Percentiles rank a stretch among this genome's conserved stretches.
Conservation (phyloP, 805 yeast genomes). For the Maudiozyma serrabonitensis region DNA sequence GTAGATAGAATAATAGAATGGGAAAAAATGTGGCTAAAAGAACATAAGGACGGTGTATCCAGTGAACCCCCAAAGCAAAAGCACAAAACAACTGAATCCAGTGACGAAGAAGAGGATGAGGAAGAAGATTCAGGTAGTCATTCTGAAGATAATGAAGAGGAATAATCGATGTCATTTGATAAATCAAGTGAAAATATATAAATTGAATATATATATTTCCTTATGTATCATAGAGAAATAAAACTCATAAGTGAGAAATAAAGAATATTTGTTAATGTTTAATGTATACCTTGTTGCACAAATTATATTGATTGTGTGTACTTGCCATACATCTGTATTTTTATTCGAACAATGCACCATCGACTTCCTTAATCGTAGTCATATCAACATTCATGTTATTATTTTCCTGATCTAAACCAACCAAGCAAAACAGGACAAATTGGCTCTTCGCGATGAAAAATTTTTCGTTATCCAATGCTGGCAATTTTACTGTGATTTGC, state of each 20-base stretch:
- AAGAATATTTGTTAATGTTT: too few relatives aligned
- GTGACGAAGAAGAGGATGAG: slow-evolving; percentile 4
- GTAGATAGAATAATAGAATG: slow-evolving; percentile 67
- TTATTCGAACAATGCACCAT: too few relatives aligned
- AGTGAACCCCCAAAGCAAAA: slow-evolving; percentile 32
- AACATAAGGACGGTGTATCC: slow-evolving; percentile 52
- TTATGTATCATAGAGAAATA: too few relatives aligned
- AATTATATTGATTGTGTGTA: too few relatives aligned
- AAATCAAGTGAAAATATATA: too few relatives aligned
- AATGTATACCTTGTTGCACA: too few relatives aligned
- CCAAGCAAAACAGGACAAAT: not conserved
- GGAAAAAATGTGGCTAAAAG: slow-evolving; percentile 64
- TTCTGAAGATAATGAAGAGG: slow-evolving; percentile 1
- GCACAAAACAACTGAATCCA: not conserved
- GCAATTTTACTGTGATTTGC: not conserved
- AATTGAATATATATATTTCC: too few relatives aligned
- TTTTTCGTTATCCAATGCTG: not conserved
- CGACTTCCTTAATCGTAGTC: too few relatives aligned
- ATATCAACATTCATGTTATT: too few relatives aligned
- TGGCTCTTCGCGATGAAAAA: not conserved
- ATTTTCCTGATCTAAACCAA: too few relatives aligned
- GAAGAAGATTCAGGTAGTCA: not conserved
- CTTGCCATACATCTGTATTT: too few relatives aligned
- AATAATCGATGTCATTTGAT: not conserved
- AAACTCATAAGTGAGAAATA: too few relatives aligned